Base-by-base conservation (phyloP, 2,329 filamentous ascomycete species). In the Phialocephala subalpina region DNA sequence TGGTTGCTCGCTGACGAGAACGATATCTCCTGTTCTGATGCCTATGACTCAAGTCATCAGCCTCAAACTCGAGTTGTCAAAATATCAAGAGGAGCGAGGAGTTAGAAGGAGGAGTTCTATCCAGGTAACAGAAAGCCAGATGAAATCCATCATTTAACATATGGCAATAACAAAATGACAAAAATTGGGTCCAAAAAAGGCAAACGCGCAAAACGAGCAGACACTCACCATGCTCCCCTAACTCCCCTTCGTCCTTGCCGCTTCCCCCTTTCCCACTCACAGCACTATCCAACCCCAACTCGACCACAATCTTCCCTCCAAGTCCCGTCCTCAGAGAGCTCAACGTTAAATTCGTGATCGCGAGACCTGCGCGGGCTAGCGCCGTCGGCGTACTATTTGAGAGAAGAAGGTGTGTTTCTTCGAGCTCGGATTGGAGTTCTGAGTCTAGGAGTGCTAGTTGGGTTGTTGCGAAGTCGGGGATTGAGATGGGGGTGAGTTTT, bases 251-350 rank as follows among this genome's bases (percentile, higher is more conserved):
- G 35, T 62, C 65, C 20, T 88, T 86, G 0, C 81, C 78, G 20
- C 72, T 64, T 20, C 59, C 65, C 20, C 59, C 58, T 33, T 62
- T 62, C n/a, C n/a, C n/a, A 35, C 45, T 38, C 35, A 29, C 35
- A 14, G 38, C 57, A 25, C 63, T 66, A 4, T 97, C 95, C 0
- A 88, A 82, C 18, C 81, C 81, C 6, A 99, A 87, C 77, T 97
- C 94, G 3, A 97, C 82, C 1, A 99, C 91, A 0, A 92, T 93
- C 70, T 93, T 92, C n/a, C 96, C 96, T 18, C 94, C 96, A 42
- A 97, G 83, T 0, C 96, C 96, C 0, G 96, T 99, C 35, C 94
- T 90, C 76, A 92, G 92, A 20, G 91, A 90, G 12, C 86, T 82
- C 38, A 97, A 82, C 36, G 87, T 81, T 9, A 98, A 87, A 78